Percentiles rank a stretch among this genome's conserved stretches.
These are phyloP conservation scores for Pleurotus pulmonarius DNA, from an alignment of 768 basidiomycete species.

Conservation along the genomic window DNA sequence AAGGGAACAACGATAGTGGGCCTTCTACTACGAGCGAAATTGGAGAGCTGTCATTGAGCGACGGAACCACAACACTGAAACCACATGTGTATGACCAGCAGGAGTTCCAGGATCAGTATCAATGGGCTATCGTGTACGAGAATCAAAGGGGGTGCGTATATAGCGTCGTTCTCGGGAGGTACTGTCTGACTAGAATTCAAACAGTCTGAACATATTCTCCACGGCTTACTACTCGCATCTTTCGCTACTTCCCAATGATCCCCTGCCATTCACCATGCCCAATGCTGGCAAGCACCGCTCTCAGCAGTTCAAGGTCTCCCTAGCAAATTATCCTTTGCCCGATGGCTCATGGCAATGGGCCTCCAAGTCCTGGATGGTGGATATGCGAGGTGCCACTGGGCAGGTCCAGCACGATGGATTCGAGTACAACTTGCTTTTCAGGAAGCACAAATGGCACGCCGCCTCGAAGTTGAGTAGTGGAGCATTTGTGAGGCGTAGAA, in stretches of 20 bases:
- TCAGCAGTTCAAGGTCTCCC: conserved; percentile 51
- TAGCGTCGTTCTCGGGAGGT: background rate
- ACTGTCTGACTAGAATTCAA: background rate
- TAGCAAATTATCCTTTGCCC: conserved; percentile 67
- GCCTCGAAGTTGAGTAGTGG: conserved; percentile 60
- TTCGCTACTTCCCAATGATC: conserved; percentile 69
- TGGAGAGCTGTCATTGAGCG: background rate
- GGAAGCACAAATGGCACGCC: conserved; percentile 61
- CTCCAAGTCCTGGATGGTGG: conserved; percentile 79
- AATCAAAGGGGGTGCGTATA: conserved; percentile 73
- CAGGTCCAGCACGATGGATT: conserved; percentile 82
- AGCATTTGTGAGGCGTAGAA: conserved; percentile 71
- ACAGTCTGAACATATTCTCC: conserved; percentile 65
- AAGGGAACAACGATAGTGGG: background rate
- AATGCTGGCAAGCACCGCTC: conserved; percentile 32
- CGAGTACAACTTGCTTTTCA: conserved; percentile 82
- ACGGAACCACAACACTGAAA: background rate
- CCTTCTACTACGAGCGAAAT: background rate
- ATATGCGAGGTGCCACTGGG: conserved; percentile 76
- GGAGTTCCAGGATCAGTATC: conserved; percentile 44
- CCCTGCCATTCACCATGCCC: conserved; percentile 69
- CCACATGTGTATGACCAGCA: background rate
- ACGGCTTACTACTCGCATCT: conserved; percentile 67
- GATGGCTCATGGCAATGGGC: conserved; percentile 84
- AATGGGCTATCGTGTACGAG: conserved; percentile 79